phyloP scores from a whole-genome alignment of 345 rosid species.

The Adansonia digitata region DNA sequence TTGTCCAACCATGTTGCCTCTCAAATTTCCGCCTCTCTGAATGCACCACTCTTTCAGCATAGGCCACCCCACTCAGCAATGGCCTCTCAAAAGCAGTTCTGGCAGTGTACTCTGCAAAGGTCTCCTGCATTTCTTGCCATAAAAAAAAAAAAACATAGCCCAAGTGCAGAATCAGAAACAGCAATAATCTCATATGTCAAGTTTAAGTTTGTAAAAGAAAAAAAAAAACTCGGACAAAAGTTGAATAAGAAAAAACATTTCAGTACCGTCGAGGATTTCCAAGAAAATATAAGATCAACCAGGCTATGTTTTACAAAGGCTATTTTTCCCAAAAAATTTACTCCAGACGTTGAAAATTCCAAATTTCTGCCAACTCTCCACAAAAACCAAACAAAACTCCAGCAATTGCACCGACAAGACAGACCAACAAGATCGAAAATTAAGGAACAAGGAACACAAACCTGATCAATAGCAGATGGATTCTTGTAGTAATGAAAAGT shows the following conservation, averaged over 20 bases:
- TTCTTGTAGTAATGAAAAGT: conserved; percentile 87
- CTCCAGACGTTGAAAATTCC: background rate
- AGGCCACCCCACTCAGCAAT: conserved; percentile 85
- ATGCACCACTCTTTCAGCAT: conserved; percentile 66
- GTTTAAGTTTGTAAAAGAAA: no score
- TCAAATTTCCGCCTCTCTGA: conserved; percentile 76
- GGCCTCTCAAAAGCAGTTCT: conserved; percentile 95
- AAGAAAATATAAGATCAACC: background rate
- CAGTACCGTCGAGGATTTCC: background rate
- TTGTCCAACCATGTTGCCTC: conserved; percentile 74
- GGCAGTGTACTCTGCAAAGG: conserved; percentile 92
- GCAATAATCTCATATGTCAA: no score
- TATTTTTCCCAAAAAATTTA: background rate
- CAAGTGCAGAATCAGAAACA: background rate
- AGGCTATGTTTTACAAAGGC: background rate
- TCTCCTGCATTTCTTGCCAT: conserved; percentile 59
- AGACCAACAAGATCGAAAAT: background rate
- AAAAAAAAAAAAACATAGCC: conserved; percentile 7
- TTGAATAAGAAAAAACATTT: background rate
- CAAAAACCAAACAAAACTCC: background rate
- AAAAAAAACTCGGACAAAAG: background rate
- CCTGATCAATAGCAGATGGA: conserved; percentile 99
- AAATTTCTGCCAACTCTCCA: background rate
- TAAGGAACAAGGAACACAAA: conserved; percentile 23
- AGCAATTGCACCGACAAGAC: background rate